Conservation (phyloP, 371 early-diverging fungal genomes). For the Mucor piriformis region DNA sequence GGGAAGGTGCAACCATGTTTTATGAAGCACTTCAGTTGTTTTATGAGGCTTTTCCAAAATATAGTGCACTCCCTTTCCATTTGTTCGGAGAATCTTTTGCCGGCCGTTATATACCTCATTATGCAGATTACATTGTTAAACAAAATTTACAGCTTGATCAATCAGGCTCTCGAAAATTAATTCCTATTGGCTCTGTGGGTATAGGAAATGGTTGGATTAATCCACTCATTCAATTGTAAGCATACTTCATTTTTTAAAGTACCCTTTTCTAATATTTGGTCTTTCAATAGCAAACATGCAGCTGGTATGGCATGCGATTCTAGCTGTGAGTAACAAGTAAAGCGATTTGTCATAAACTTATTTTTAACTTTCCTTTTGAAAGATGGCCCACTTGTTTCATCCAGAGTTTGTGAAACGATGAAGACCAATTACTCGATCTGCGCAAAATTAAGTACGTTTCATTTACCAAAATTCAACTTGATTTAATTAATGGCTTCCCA, state of each 20-base stretch:
- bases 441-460: constrained; percentile 8
- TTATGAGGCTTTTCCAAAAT: constrained; percentile 65
- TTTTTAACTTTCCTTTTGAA: too few species aligned
- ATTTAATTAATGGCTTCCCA: background rate
- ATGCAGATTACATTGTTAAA: constrained; percentile 48
- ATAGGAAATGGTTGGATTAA: constrained; percentile 39
- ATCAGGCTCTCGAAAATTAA: background rate
- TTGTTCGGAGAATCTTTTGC: constrained; percentile 77
- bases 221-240: constrained; percentile 34
- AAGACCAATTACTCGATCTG: constrained; percentile 6
- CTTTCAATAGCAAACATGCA: constrained; percentile 22
- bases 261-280: background rate
- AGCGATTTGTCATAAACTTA: background rate
- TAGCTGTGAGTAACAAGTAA: constrained; percentile 18
- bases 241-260: background rate
- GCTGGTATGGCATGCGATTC: constrained; percentile 34
- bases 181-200: constrained; percentile 29
- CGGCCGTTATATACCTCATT: constrained; percentile 76
- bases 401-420: constrained; percentile 11
- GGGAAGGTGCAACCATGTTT: constrained; percentile 50
- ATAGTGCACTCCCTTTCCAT: constrained; percentile 32
- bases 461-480: background rate
- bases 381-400: constrained; percentile 23
- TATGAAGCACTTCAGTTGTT: constrained; percentile 70
- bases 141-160: constrained; percentile 19